Percentiles rank a stretch among this genome's conserved stretches.
These are phyloP conservation scores for Aspergillus costaricaensis DNA, from an alignment of 2,329 filamentous ascomycete species.

Conservation along the genomic window DNA sequence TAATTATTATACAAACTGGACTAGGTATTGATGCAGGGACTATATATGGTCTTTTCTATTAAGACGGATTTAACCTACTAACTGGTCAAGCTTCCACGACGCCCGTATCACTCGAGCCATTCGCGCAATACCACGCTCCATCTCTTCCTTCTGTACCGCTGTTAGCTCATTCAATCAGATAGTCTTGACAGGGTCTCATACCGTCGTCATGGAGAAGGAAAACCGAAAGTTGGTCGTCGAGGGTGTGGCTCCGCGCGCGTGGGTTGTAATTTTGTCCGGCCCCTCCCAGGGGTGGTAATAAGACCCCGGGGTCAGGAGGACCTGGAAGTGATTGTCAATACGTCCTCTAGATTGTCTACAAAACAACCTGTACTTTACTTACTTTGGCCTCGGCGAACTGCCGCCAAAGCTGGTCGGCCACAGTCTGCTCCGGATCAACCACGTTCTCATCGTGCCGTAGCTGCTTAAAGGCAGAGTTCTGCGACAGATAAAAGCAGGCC, in stretches of 20 bases:
- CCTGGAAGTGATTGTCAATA: not conserved
- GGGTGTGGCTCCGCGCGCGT: not conserved
- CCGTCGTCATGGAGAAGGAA: conserved; percentile 4
- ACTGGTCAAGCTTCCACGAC: not conserved
- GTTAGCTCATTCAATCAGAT: not conserved
- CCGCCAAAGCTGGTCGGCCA: not conserved
- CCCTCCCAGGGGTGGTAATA: conserved; percentile 1
- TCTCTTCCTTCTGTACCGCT: not conserved
- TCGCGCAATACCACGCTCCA: not conserved
- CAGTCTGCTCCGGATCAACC: not conserved
- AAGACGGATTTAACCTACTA: not conserved
- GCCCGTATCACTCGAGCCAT: not conserved
- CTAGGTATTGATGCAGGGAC: no score
- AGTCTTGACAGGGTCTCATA: not conserved
- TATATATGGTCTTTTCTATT: no score
- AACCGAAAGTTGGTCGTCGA: not conserved
- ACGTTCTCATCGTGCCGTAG: not conserved
- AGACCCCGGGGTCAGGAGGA: not conserved
- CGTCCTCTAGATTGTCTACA: not conserved
- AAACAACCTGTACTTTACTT: not conserved
- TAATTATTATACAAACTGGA: no score
- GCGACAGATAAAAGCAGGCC: not conserved
- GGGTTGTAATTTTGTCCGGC: not conserved
- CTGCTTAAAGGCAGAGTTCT: not conserved
- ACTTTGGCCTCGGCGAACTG: not conserved